These are phyloP conservation scores for Umbelopsis sp. DNA, from an alignment of 371 early-diverging fungal species.

Conservation along the genomic window DNA sequence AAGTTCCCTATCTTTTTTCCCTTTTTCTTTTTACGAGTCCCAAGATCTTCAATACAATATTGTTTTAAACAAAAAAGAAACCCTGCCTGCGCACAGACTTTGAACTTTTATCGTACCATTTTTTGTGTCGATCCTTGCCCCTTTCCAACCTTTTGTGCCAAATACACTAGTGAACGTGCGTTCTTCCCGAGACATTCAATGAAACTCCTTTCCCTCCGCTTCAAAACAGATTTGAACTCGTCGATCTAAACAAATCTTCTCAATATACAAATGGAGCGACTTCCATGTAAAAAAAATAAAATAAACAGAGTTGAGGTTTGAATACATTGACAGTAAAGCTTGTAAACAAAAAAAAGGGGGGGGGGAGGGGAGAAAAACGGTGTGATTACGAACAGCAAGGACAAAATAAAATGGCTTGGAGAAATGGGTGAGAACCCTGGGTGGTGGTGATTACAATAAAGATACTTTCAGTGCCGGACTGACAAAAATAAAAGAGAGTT, in stretches of 20 bases:
- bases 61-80: background rate
- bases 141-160: background rate
- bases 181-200: background rate
- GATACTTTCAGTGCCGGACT: slow-evolving; percentile 19
- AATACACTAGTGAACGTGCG: no score
- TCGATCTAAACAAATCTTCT: background rate
- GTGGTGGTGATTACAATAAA: background rate
- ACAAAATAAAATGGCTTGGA: no score
- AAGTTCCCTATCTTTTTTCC: background rate
- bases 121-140: background rate
- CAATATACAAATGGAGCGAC: background rate
- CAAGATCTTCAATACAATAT: slow-evolving; percentile 2
- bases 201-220: background rate
- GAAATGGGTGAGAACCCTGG: no score
- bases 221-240: background rate
- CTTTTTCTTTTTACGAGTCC: background rate
- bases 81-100: slow-evolving; percentile 15
- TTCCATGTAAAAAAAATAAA: background rate
- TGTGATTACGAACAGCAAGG: background rate
- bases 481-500: slow-evolving; percentile 5
- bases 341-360: background rate
- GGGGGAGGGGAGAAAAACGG: background rate
- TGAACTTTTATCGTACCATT: background rate
- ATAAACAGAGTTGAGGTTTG: background rate
- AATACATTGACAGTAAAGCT: slow-evolving; percentile 12